These are phyloP conservation scores for Leccinum brunneo-olivaceum DNA, from an alignment of 1,284 basidiomycete species.

Conservation along the genomic window DNA sequence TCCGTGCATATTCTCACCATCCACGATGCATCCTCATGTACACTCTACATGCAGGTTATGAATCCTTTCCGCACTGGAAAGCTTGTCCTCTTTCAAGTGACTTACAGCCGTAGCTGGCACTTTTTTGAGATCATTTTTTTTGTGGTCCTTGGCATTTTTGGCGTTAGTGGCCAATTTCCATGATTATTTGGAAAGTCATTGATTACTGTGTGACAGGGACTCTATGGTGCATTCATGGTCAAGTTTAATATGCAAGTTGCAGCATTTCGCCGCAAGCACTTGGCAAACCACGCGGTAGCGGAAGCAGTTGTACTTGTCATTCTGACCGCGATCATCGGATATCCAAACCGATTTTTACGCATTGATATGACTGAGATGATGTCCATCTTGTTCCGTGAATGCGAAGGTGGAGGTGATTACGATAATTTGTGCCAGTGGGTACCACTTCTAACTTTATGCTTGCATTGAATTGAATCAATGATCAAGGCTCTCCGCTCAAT, in stretches of 20 bases:
- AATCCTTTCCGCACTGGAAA: constrained; percentile 98
- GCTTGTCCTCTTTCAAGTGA: constrained; percentile 95
- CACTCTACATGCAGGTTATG: constrained; percentile 71
- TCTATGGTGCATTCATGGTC: constrained; percentile 95
- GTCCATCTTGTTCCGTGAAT: constrained; percentile 95
- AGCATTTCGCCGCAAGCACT: constrained; percentile 86
- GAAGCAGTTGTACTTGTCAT: constrained; percentile 87
- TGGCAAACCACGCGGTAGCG: constrained; percentile 77
- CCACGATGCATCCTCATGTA: constrained; percentile 14
- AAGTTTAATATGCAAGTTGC: constrained; percentile 96
- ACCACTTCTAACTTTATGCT: constrained; percentile 3
- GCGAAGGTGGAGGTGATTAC: constrained; percentile 89
- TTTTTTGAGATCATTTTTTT: constrained; percentile 99
- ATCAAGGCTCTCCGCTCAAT: constrained; percentile 78
- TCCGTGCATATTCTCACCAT: constrained; percentile 37
- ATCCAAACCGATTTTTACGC: constrained; percentile 90
- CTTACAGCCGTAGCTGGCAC: constrained; percentile 97
- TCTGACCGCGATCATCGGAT: constrained; percentile 87
- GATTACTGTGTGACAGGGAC: constrained; percentile 51
- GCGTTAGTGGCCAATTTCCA: constrained; percentile 46
- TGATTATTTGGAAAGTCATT: not conserved
- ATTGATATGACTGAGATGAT: constrained; percentile 99
- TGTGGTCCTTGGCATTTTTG: constrained; percentile 91
- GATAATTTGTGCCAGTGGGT: constrained; percentile 92
- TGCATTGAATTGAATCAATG: constrained; percentile 11